phyloP scores from a whole-genome alignment of 1,284 basidiomycete species.

The Schizopora paradoxa region DNA sequence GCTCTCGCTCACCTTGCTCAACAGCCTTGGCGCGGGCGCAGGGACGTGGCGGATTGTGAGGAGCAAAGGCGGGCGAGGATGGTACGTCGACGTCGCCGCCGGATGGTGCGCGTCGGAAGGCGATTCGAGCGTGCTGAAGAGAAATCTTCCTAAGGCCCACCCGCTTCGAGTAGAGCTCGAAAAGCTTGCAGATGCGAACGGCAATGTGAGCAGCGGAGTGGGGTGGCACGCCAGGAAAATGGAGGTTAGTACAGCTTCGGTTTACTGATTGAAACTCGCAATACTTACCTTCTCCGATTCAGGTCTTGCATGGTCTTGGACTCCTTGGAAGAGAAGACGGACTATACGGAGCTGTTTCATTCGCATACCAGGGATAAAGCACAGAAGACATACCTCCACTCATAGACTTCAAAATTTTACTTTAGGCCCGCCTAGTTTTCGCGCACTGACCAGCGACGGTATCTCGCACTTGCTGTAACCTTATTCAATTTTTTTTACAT shows the following conservation, averaged over 20 bases:
- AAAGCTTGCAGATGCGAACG: conserved; percentile 74
- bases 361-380: conserved; percentile 82
- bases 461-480: neutral
- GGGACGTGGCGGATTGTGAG: conserved; percentile 83
- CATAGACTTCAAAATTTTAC: neutral
- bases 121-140: conserved; percentile 37
- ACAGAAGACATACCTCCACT: too few relatives aligned
- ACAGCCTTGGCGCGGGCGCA: conserved; percentile 68
- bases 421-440: neutral
- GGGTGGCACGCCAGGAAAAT: conserved; percentile 98
- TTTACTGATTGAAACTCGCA: neutral
- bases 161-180: conserved; percentile 66
- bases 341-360: conserved; percentile 88
- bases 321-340: conserved; percentile 91
- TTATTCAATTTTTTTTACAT: neutral
- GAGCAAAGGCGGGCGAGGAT: conserved; percentile 90
- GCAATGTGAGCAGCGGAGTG: conserved; percentile 83
- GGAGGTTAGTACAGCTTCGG: conserved; percentile 63
- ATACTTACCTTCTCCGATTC: conserved; percentile 5
- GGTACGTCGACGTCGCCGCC: conserved; percentile 89
- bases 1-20: conserved; percentile 71
- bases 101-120: conserved; percentile 56
- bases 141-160: conserved; percentile 61
- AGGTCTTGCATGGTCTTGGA: conserved; percentile 82
- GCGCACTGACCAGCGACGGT: neutral